Evolutionary conservation across 768 basidiomycete species (phyloP), one percentile per base, ranked within the genome.

Genomic region (Lepiota brunneoincarnata): DNA sequence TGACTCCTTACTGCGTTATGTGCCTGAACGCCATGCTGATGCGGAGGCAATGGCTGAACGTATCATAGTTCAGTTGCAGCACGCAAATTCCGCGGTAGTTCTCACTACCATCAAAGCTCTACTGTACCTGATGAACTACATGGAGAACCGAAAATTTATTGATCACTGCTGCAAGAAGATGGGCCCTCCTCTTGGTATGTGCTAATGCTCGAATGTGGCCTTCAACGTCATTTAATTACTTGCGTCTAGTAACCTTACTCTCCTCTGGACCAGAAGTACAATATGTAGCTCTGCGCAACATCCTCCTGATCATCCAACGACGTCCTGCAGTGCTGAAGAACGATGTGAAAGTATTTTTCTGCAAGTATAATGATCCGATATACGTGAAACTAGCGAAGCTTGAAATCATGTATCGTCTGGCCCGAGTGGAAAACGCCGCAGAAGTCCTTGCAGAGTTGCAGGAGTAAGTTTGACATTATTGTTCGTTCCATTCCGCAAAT

Each of bases 291-390:
- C 75, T 99, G 26, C 86, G 97, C 49, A 99, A 99, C 65, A 98
- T 99, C 65, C 79, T 98, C 45, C 81, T 99, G 44, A 97, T 99
- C 67, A 95, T 99, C 58, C 97, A 98, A 73, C 83, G 96, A 44
- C 81, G 97, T 26, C 94, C 97, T 2, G 71, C 85, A 11, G 92
- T 99, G 28, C 75, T 99, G 38, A 91, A 91, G 71, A 97, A 97
- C 71, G 97, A 98, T 66, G 96, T 99, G 64, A 93, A 93, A 63
- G 95, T 98, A 12, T 98, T 99, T 74, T 99, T 99, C 73, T 98
- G 94, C 89, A 98, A 99, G 71, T 99, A 98, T 70, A 98, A 98
- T 67, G 97, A 98, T 64, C 97, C 97, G 2, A 97, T 98, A 61
- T 99, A 98, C 67, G 93, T 98, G 68, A 98, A 99, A 68, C 79